Evolutionary conservation across 2,329 filamentous ascomycete genomes (phyloP), one percentile per base, ranked within the genome.

Genomic region (Aureobasidium uvarum): DNA sequence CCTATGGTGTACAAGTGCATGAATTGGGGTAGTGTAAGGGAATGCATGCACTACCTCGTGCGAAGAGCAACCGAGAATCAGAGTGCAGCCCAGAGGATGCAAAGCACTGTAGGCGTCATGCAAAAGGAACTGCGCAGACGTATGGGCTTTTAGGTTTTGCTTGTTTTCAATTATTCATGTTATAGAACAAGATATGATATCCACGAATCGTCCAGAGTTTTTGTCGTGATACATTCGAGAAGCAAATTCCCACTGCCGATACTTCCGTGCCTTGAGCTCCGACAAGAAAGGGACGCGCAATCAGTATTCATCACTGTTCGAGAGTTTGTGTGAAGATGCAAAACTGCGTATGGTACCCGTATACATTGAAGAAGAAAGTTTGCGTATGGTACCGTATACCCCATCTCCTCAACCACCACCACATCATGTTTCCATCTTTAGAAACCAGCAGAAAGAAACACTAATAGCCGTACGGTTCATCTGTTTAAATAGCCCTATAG

Each of bases 41-140:
- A 73, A 52, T 73, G 72, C 66, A 70, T 73, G 68, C 71, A 72
- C 38, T 73, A 71, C 50, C 67, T 73, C 20, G 64, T 71, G 18
- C 64, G 72, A 36, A 68, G 72, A 50, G 67, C 70, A 8, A 67
- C 70, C 1, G 72, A 73, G 67, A 73, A 73, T 33, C 67, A 68
- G 46, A 70, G 70, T 41, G 71, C 68, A 16, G 54, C 46, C 0
- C 25, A 38, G 8, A 58, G 63, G 23, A 65, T 56, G 51, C 20
- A 65, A 45, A 48, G 36, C 20, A 58, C 51, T 5, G 63, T 56
- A 5, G 54, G 52, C 6, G 63, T 56, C 25, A 58, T 65, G 51
- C 50, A 55, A 14, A 58, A 55, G 16, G 62, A 65, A 41, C 20
- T 65, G 10, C 50, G 62, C 3, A 50, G 62, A 39, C 50, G 62